phyloP scores from a whole-genome alignment of 495 filamentous ascomycete species.

The Pseudomonodictys pantanalensis region DNA sequence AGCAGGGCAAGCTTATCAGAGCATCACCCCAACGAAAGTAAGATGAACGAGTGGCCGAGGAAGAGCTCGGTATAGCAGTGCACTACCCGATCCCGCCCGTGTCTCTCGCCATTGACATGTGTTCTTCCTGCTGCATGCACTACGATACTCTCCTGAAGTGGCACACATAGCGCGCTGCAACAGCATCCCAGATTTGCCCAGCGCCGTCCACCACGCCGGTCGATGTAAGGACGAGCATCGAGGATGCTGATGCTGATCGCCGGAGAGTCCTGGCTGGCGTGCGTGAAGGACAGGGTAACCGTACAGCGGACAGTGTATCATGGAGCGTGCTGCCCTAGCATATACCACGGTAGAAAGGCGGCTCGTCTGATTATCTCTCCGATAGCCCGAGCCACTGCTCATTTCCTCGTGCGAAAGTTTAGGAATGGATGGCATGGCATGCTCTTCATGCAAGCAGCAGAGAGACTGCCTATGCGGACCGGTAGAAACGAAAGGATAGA shows the following conservation, averaged over 20 bases:
- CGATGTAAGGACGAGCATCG: not conserved
- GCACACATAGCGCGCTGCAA: not conserved
- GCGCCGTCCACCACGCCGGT: not conserved
- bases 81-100: no score
- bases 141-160: no score
- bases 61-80: no score
- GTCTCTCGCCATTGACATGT: no score
- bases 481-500: no score
- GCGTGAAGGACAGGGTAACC: no score
- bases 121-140: no score
- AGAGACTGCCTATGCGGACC: not conserved
- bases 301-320: not conserved
- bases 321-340: not conserved
- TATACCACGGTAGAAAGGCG: not conserved
- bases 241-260: not conserved
- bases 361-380: conserved; percentile 8
- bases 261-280: not conserved
- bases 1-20: conserved; percentile 31
- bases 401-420: not conserved
- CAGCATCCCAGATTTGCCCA: not conserved
- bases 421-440: not conserved
- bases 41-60: no score
- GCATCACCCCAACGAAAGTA: no score
- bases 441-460: not conserved
- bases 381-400: conserved; percentile 24